phyloP scores from a whole-genome alignment of 306 rosid species.

The Cicer cuneatum region DNA sequence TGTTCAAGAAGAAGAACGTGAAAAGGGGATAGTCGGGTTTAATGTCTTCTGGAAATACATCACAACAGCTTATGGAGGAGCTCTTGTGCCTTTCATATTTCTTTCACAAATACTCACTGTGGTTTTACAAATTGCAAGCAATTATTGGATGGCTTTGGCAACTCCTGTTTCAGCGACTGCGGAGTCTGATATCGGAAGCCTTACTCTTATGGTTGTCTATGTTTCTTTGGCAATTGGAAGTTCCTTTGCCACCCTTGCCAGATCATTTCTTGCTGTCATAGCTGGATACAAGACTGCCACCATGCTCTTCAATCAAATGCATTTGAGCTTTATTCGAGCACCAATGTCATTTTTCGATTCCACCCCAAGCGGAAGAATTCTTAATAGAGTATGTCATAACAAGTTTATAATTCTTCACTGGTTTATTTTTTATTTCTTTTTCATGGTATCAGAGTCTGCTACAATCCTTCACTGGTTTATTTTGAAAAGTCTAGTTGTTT shows the following conservation, averaged over 20 bases:
- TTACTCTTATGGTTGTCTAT: slow-evolving; percentile 63
- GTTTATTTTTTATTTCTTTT: slow-evolving; percentile 19
- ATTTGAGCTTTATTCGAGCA: slow-evolving; percentile 67
- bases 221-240: slow-evolving; percentile 71
- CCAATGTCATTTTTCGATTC: slow-evolving; percentile 89
- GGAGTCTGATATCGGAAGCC: slow-evolving; percentile 50
- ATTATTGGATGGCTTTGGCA: slow-evolving; percentile 92
- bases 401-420: neutral
- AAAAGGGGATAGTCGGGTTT: slow-evolving; percentile 76
- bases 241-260: slow-evolving; percentile 59
- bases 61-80: slow-evolving; percentile 75
- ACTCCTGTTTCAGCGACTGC: slow-evolving; percentile 65
- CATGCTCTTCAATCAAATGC: slow-evolving; percentile 74
- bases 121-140: slow-evolving; percentile 69
- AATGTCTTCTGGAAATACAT: slow-evolving; percentile 73
- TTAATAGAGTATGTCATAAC: slow-evolving; percentile 53
- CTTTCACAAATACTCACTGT: slow-evolving; percentile 64
- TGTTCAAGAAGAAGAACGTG: slow-evolving; percentile 92
- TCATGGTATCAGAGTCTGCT: too few relatives aligned
- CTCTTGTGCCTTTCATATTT: slow-evolving; percentile 77
- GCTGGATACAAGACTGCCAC: slow-evolving; percentile 75
- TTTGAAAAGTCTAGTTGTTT: neutral
- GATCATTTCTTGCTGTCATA: slow-evolving; percentile 50
- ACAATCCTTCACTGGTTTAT: neutral
- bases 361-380: slow-evolving; percentile 72